These are phyloP conservation scores for Eimeria maxima DNA, from an alignment of 169 alveolate genomes.

Conservation along the genomic window DNA sequence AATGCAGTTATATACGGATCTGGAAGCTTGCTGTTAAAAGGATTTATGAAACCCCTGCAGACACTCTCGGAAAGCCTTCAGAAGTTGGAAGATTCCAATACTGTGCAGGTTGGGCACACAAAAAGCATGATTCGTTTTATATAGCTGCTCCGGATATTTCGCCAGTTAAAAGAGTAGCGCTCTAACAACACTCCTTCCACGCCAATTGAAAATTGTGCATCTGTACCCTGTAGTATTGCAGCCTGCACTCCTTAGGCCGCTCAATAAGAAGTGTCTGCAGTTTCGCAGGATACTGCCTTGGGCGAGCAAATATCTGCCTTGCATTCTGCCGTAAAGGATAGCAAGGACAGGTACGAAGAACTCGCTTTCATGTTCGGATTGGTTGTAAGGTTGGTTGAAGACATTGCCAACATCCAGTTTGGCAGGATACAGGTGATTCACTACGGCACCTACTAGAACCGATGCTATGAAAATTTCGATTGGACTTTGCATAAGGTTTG, in stretches of 20 bases:
- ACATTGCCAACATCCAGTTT: slow-evolving; percentile 55
- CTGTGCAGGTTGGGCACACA: background rate
- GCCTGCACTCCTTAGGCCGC: background rate
- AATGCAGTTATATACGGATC: background rate
- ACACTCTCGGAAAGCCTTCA: slow-evolving; percentile 20
- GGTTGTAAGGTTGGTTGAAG: slow-evolving; percentile 61
- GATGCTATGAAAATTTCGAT: background rate
- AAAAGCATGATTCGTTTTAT: background rate
- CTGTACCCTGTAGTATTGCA: background rate
- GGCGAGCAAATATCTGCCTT: slow-evolving; percentile 17
- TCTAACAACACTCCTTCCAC: background rate
- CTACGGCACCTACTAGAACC: background rate
- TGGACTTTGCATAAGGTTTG: background rate
- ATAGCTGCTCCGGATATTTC: background rate
- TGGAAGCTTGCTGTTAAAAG: background rate
- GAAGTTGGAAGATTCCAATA: slow-evolving; percentile 14
- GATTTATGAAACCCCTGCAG: background rate
- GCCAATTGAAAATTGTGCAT: background rate
- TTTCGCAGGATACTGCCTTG: slow-evolving; percentile 55
- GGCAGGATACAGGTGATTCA: slow-evolving; percentile 29
- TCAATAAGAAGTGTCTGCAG: background rate
- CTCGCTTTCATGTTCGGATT: slow-evolving; percentile 53
- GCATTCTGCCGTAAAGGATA: slow-evolving; percentile 36
- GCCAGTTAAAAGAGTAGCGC: background rate
- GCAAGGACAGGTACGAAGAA: slow-evolving; percentile 34